Evolutionary conservation across 164 flowering plant species (phyloP).

Genomic region (Magnolia officinalis): DNA sequence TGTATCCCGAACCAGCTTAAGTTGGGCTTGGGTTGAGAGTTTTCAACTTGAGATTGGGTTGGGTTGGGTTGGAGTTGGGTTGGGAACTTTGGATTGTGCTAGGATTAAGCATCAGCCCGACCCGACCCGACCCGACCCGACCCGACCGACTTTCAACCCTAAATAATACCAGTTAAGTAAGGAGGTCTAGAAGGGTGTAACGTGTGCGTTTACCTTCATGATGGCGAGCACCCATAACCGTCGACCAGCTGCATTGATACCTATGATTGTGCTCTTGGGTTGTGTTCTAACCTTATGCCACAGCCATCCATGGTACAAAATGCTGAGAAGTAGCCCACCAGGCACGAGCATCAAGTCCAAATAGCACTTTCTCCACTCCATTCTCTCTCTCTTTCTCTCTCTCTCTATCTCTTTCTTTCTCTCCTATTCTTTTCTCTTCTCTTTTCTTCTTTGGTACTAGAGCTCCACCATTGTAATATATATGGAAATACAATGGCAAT

Average conservation of each 20-base stretch:
- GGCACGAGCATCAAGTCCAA: constrained; percentile 18
- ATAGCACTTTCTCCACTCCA: constrained; percentile 19
- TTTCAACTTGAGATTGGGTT: too few relatives aligned
- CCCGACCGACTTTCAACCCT: too few relatives aligned
- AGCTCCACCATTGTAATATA: background rate
- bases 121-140: too few relatives aligned
- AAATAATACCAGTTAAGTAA: too few relatives aligned
- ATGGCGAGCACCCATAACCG: constrained; percentile 17
- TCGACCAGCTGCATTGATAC: constrained; percentile 15
- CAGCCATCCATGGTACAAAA: constrained; percentile 16
- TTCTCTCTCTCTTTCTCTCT: background rate
- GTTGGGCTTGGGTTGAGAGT: too few relatives aligned
- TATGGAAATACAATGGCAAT: background rate
- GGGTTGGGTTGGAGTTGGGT: too few relatives aligned
- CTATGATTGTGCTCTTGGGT: constrained; percentile 15
- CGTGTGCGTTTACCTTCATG: constrained; percentile 8
- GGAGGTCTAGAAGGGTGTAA: too few relatives aligned
- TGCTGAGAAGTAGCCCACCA: constrained; percentile 3
- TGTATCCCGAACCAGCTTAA: too few relatives aligned
- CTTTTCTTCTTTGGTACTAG: background rate
- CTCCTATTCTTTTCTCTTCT: background rate
- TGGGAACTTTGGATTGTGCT: too few relatives aligned
- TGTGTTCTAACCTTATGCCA: constrained; percentile 18
- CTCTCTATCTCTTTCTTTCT: background rate
- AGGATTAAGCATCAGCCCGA: too few relatives aligned